These are phyloP conservation scores for Incumbomyces delicatus DNA, from an alignment of 2,329 filamentous ascomycete species.

Conservation along the genomic window DNA sequence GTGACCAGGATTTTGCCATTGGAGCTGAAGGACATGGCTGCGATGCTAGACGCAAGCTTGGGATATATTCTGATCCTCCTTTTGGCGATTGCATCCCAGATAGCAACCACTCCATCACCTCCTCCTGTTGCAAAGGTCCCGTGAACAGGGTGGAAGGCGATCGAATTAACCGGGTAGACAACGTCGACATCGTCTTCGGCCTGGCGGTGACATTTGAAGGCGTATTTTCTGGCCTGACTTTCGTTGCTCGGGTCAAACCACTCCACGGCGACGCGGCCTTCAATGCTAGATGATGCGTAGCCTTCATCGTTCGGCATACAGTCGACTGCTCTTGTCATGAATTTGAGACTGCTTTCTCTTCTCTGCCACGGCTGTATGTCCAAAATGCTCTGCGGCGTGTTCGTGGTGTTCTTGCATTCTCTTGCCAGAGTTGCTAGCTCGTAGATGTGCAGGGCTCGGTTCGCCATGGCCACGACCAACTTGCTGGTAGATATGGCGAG, in stretches of 20 bases:
- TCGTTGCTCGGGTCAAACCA: slow-evolving; percentile 89
- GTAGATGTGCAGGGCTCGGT: slow-evolving; percentile 89
- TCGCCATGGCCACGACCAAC: slow-evolving; percentile 90
- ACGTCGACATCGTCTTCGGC: slow-evolving; percentile 60
- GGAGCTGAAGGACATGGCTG: slow-evolving; percentile 63
- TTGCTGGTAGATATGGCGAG: slow-evolving; percentile 70
- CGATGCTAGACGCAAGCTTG: slow-evolving; percentile 68
- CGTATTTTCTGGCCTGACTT: slow-evolving; percentile 87
- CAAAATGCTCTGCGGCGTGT: slow-evolving; percentile 32
- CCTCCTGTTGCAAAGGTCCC: slow-evolving; percentile 85
- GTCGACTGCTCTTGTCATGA: slow-evolving; percentile 83
- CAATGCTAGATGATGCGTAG: slow-evolving; percentile 85
- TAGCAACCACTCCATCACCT: slow-evolving; percentile 79
- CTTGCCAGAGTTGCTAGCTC: slow-evolving; percentile 61
- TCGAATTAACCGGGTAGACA: slow-evolving; percentile 82
- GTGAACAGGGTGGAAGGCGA: slow-evolving; percentile 73
- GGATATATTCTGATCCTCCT: slow-evolving; percentile 82
- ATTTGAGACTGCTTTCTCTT: slow-evolving; percentile 88
- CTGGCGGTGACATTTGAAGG: slow-evolving; percentile 96
- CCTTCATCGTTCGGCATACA: slow-evolving; percentile 96
- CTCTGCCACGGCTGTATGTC: slow-evolving; percentile 77
- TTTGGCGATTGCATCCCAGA: slow-evolving; percentile 91
- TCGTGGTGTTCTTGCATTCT: slow-evolving; percentile 41
- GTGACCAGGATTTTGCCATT: slow-evolving; percentile 73
- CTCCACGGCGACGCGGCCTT: slow-evolving; percentile 90